Conservation (phyloP, 495 filamentous ascomycete genomes). For the Hypoxylon crocopeplum region DNA sequence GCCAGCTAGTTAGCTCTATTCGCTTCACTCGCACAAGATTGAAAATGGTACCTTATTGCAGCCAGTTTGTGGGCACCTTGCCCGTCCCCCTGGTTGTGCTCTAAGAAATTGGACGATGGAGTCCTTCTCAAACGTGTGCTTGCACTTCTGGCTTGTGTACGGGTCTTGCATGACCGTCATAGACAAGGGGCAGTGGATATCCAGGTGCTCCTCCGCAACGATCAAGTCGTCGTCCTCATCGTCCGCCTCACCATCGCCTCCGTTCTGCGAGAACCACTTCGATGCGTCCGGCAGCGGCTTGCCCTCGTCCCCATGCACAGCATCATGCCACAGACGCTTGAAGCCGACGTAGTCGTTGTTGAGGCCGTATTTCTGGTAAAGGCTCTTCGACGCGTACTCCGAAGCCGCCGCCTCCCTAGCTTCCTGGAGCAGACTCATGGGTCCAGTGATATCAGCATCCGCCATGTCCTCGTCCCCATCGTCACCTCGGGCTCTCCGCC, state of each 20-base stretch:
- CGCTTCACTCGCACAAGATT: neutral
- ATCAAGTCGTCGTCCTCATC: slow-evolving; percentile 76
- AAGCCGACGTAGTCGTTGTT: slow-evolving; percentile 83
- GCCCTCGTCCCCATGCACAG: slow-evolving; percentile 68
- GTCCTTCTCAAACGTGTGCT: slow-evolving; percentile 79
- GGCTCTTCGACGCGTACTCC: slow-evolving; percentile 48
- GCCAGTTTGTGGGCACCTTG: slow-evolving; percentile 51
- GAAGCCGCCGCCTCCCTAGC: slow-evolving; percentile 43
- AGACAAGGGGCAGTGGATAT: slow-evolving; percentile 83
- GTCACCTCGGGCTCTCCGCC: slow-evolving; percentile 33
- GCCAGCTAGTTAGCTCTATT: slow-evolving; percentile 2
- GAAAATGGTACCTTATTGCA: slow-evolving; percentile 48
- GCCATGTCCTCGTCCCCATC: slow-evolving; percentile 39
- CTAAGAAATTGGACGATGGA: slow-evolving; percentile 73
- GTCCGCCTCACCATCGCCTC: slow-evolving; percentile 40
- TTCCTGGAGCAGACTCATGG: slow-evolving; percentile 45
- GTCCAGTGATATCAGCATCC: slow-evolving; percentile 31
- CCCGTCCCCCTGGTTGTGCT: slow-evolving; percentile 37
- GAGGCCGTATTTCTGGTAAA: slow-evolving; percentile 66
- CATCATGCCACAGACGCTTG: slow-evolving; percentile 78
- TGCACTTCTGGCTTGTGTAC: slow-evolving; percentile 76
- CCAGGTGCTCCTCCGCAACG: slow-evolving; percentile 71
- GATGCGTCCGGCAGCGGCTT: slow-evolving; percentile 70
- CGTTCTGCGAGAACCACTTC: slow-evolving; percentile 71
- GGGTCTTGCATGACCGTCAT: slow-evolving; percentile 75